Percentiles rank a stretch among this genome's conserved stretches.
Conservation (phyloP, 106 monocot species). For the Dioscorea zingiberensis region DNA sequence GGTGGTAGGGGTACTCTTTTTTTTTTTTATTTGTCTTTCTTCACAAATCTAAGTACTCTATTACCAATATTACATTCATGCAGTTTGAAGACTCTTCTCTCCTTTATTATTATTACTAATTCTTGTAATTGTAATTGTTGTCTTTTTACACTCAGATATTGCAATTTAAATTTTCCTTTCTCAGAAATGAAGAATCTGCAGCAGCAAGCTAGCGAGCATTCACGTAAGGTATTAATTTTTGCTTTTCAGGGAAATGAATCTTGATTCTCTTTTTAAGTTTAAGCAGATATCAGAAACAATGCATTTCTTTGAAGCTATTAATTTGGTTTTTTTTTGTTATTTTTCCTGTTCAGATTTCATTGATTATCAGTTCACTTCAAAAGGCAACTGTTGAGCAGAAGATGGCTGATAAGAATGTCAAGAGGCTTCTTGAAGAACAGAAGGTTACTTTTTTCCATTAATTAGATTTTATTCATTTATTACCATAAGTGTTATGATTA, state of each 20-base stretch:
- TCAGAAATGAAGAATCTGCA: not conserved
- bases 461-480: too few relatives aligned
- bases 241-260: too few relatives aligned
- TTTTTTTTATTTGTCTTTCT: too few relatives aligned
- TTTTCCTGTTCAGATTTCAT: slow-evolving; percentile 35
- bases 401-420: slow-evolving; percentile 53
- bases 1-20: too few relatives aligned
- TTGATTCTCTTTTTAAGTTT: too few relatives aligned
- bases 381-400: slow-evolving; percentile 53
- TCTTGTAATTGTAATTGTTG: not conserved
- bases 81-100: too few relatives aligned
- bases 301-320: too few relatives aligned
- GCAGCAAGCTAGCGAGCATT: not conserved
- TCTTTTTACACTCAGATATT: too few relatives aligned
- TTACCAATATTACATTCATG: too few relatives aligned
- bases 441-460: slow-evolving; percentile 36
- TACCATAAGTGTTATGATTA: too few relatives aligned
- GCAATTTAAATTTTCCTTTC: slow-evolving; percentile 1
- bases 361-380: slow-evolving; percentile 44
- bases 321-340: not conserved
- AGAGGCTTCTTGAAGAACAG: slow-evolving; percentile 61
- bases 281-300: too few relatives aligned
- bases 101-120: not conserved
- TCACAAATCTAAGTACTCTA: too few relatives aligned
- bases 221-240: not conserved